Conservation (phyloP, 2,329 filamentous ascomycete species). For the Exophiala calicioides region DNA sequence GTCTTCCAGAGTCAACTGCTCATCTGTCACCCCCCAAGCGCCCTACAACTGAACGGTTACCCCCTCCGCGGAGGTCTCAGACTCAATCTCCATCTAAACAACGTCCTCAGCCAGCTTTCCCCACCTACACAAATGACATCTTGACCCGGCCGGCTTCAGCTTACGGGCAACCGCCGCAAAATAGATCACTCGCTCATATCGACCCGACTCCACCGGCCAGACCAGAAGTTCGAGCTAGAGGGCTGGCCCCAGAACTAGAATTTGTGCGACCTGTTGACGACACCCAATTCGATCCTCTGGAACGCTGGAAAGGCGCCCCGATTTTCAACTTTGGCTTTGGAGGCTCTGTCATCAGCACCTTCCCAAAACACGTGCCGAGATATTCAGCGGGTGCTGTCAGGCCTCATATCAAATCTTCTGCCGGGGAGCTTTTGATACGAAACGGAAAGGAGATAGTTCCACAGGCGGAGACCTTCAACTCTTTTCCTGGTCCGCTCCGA, state of each 20-base stretch:
- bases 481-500: conserved; percentile 87
- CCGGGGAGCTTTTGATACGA: conserved; percentile 78
- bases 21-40: conserved; percentile 43
- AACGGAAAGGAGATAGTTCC: conserved; percentile 73
- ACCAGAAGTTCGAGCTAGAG: conserved; percentile 38
- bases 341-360: conserved; percentile 77
- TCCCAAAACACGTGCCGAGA: conserved; percentile 84
- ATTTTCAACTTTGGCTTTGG: conserved; percentile 87
- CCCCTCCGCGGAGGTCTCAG: conserved; percentile 52
- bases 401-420: conserved; percentile 77
- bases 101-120: conserved; percentile 50
- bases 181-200: conserved; percentile 7
- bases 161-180: conserved; percentile 47
- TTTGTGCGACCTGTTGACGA: conserved; percentile 60
- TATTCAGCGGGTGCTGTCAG: conserved; percentile 73
- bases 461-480: conserved; percentile 69
- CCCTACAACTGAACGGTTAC: conserved; percentile 7
- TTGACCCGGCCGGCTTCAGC: conserved; percentile 56
- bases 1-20: conserved; percentile 28
- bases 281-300: conserved; percentile 68
- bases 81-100: conserved; percentile 62
- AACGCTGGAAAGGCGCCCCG: conserved; percentile 88
- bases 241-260: conserved; percentile 53
- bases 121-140: conserved; percentile 46
- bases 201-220: conserved; percentile 35